These are phyloP conservation scores for Leccinum longicurvipes DNA, from an alignment of 768 basidiomycete genomes.

Conservation along the genomic window DNA sequence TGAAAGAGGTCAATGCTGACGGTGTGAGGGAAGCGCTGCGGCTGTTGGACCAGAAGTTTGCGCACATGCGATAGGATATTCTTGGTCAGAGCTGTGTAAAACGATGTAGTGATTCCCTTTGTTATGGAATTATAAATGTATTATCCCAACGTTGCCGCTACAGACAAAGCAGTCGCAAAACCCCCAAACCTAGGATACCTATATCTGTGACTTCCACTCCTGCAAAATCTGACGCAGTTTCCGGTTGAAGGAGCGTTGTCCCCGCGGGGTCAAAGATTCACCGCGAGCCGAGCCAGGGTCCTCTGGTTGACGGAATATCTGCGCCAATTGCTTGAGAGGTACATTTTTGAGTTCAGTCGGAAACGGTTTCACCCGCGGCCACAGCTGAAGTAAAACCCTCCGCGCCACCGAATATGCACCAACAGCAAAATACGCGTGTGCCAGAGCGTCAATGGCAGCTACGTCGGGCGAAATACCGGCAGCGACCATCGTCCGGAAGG, in stretches of 20 bases:
- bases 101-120: background rate
- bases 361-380: constrained; percentile 63
- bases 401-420: constrained; percentile 52
- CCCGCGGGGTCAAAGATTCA: constrained; percentile 27
- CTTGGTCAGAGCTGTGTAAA: background rate
- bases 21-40: constrained; percentile 74
- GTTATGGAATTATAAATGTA: constrained; percentile 5
- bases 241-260: constrained; percentile 37
- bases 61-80: constrained; percentile 31
- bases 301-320: constrained; percentile 39
- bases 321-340: constrained; percentile 44
- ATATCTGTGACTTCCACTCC: constrained; percentile 20
- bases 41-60: constrained; percentile 64
- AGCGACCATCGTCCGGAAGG: constrained; percentile 62
- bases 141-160: constrained; percentile 1
- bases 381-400: constrained; percentile 54
- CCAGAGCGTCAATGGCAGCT: constrained; percentile 66
- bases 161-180: background rate
- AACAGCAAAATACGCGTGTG: constrained; percentile 60
- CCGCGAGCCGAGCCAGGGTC: constrained; percentile 11
- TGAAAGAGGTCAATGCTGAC: constrained; percentile 68
- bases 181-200: background rate
- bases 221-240: constrained; percentile 32
- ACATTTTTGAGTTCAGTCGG: constrained; percentile 46
- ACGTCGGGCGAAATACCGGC: constrained; percentile 66